Evolutionary conservation across 108 stramenopile genomes (phyloP), one percentile per base, ranked within the genome.

Genomic region (Seminavis robusta): DNA sequence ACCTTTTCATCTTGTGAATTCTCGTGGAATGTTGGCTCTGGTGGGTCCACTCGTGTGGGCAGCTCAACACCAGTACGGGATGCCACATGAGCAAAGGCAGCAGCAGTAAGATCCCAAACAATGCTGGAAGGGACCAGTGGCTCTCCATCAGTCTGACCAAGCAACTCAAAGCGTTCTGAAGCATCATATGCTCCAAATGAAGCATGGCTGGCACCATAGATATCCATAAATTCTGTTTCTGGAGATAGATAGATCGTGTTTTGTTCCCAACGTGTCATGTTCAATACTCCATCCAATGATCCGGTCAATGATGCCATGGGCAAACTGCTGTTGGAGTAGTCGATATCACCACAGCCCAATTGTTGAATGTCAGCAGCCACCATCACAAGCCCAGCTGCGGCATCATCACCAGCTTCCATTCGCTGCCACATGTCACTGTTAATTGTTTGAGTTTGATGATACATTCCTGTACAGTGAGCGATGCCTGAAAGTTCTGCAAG

Each of bases 181-280:
- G 58, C 31, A 47, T 71, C 26, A 33, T 71, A 71, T 0, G 43
- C 19, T 27, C 69, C 69, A 47, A 71, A 71, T 24, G 30, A 24
- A 19, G 49, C 69, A 65, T 71, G 69, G 38, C 65, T 71, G 3
- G 56, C 62, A 43, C 69, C 63, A 19, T 38, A 20, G 25, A 71
- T 65, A 17, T 26, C 36, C n/a, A n/a, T n/a, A n/a, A n/a, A n/a
- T n/a, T n/a, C n/a, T n/a, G n/a, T n/a, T n/a, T n/a, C n/a, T n/a
- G n/a, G n/a, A n/a, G n/a, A n/a, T 19, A 64, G 26, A 39, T 45
- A 52, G 25, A 54, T 24, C 3, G 67, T 69, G 33, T 49, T 49
- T 16, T 9, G 7, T 9, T 39, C 43, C 8, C 7, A 0, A 11
- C 26, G 27, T 10, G 51, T 54, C 9, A n/a, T 8, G 53, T 71